These are phyloP conservation scores for Saccharomyces pastorianus DNA, from an alignment of 1,139 yeast species.

Conservation along the genomic window DNA sequence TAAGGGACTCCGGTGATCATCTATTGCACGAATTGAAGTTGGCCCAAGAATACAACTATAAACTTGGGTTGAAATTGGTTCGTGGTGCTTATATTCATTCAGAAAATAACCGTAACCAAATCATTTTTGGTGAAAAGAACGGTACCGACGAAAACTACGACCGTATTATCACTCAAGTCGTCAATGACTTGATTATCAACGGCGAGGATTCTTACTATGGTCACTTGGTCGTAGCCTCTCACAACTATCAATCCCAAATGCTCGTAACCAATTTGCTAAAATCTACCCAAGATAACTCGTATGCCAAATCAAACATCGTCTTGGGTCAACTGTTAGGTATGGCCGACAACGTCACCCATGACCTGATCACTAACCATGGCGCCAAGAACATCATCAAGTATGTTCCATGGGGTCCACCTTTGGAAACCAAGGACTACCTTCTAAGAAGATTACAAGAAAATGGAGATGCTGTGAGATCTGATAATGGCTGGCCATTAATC, in stretches of 20 bases:
- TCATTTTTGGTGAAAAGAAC: slow-evolving; percentile 63
- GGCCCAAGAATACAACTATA: slow-evolving; percentile 57
- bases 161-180: slow-evolving; percentile 56
- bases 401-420: slow-evolving; percentile 97
- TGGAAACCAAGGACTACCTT: slow-evolving; percentile 85
- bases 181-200: slow-evolving; percentile 49
- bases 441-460: slow-evolving; percentile 91
- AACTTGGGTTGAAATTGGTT: slow-evolving; percentile 85
- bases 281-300: slow-evolving; percentile 17
- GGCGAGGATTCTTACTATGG: slow-evolving; percentile 55
- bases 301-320: slow-evolving; percentile 56
- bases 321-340: slow-evolving; percentile 90
- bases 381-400: slow-evolving; percentile 80
- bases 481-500: slow-evolving; percentile 74
- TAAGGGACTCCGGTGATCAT: slow-evolving; percentile 59
- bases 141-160: slow-evolving; percentile 46
- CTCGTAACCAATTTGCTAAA: slow-evolving; percentile 54
- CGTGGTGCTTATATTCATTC: slow-evolving; percentile 96
- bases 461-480: slow-evolving; percentile 88
- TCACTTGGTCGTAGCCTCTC: slow-evolving; percentile 88
- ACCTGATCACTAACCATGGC: slow-evolving; percentile 54
- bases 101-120: slow-evolving; percentile 58
- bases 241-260: slow-evolving; percentile 72
- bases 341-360: slow-evolving; percentile 85
- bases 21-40: slow-evolving; percentile 55